Base-by-base conservation (phyloP, 1,284 basidiomycete genomes). In the Exobasidium cylindrosporum region DNA sequence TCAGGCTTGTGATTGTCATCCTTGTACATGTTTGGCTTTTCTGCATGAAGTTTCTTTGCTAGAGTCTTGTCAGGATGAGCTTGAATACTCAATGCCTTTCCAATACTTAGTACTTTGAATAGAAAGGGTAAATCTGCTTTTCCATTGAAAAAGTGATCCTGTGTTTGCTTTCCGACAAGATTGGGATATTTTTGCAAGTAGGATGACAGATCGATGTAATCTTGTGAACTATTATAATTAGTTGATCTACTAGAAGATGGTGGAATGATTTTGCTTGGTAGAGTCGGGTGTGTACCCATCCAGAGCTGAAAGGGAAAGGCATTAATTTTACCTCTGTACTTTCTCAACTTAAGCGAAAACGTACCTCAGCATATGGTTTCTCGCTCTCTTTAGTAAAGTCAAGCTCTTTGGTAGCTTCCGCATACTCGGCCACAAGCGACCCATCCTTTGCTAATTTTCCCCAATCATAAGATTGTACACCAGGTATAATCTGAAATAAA, bases 1-100 rank as follows among this genome's bases (percentile, higher is more conserved):
- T 99, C 96, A 2, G 96, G 96, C 82, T 97, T 97, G 77, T 96
- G 93, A 76, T 96, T 96, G 13, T 87, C 85, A 81, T 97, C 93
- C 83, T 92, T 95, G 83, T 97, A 97, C 62, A 96, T 85, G 54
- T 91, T 85, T 0, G 92, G 92, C 62, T 87, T 84, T 71, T 87
- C 84, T 14, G 82, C 83, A 77, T 92, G 89, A 54, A 98, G 82
- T 68, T 82, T 83, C 82, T 90, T 85, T 0, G 92, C 95, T 17
- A 92, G 89, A 72, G 82, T 77, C 85, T 97, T 97, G 83, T 97
- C 90, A 4, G 96, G 96, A 81, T 99, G 96, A 4, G 91, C 92
- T 82, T 99, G 95, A 61, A 99, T 96, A 74, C 91, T 94, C 63
- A 99, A 83, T 1, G 95, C 93, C 80, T 96, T 97, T 72, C 88